Evolutionary conservation across 1,284 basidiomycete species (phyloP).

Genomic region (Marasmius tenuissimus): DNA sequence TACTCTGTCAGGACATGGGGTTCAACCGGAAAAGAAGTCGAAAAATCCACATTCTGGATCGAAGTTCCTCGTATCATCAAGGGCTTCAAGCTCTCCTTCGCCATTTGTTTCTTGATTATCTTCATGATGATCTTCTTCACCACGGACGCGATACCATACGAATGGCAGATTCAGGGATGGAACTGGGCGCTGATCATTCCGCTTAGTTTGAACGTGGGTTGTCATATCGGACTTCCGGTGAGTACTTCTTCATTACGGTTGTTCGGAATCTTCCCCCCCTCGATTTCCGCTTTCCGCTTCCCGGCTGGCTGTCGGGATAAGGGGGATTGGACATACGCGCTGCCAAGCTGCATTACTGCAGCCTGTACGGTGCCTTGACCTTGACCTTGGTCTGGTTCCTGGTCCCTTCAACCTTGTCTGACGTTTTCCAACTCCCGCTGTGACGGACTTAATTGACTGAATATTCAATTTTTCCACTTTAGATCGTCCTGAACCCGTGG

Average conservation of each 20-base stretch:
- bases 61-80: conserved; percentile 75
- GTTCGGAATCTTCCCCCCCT: neutral
- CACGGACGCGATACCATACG: conserved; percentile 46
- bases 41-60: conserved; percentile 47
- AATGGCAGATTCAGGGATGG: conserved; percentile 59
- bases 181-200: conserved; percentile 77
- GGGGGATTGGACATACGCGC: neutral
- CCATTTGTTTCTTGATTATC: conserved; percentile 49
- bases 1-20: conserved; percentile 40
- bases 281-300: neutral
- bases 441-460: neutral
- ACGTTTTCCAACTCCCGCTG: neutral
- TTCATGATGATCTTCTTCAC: conserved; percentile 59
- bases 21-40: conserved; percentile 37
- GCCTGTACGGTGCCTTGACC: neutral
- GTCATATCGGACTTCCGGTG: conserved; percentile 72
- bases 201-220: conserved; percentile 49
- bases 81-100: conserved; percentile 67
- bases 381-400: neutral
- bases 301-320: neutral
- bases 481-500: conserved; percentile 76
- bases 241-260: conserved; percentile 20
- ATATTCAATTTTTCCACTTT: neutral
- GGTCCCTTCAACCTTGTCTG: neutral
- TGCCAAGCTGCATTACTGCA: neutral